Base-by-base conservation (phyloP, 2,329 filamentous ascomycete species). In the Trichoderma hamatum region DNA sequence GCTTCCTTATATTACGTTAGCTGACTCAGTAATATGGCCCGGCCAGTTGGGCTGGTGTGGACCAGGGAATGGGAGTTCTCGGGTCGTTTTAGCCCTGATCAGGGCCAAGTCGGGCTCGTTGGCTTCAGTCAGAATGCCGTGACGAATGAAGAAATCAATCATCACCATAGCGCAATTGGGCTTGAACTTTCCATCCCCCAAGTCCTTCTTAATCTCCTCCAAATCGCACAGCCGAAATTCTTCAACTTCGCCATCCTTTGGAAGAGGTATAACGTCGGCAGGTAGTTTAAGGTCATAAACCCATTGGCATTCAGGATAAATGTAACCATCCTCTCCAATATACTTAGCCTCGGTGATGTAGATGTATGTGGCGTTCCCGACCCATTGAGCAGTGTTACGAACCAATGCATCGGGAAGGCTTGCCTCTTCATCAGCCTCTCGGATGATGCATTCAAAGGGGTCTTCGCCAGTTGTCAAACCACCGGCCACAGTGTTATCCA, bases 401-500 rank as follows among this genome's bases (percentile, higher is more conserved):
- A 97, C 89, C 9, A 95, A 75, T 0, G 85, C 82, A 69, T 90
- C 91, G 0, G 92, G 86, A 24, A 99, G 81, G 46, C 89, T 92
- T 1, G 96, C 96, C 78, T 99, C 96, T 80, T 99, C 96, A 72
- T 90, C 90, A 3, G 91, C 90, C 80, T 99, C 96, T 66, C 95
- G 88, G 24, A 97, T 85, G 64, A 97, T 82, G 77, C 91, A 93
- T 76, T 95, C 93, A 60, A 94, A 90, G 0, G 92, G 91, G 26
- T 85, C 85, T 78, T 97, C 94, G 16, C 90, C 91, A 0, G 92
- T 92, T 78, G 91, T 89, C 73, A 98, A 89, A 0, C 81, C 87
- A n/a, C 87, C 87, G 0, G 94, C 96, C 7, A 97, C 96, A 1
- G 94, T 94, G 79, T 98, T 99, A 80, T 99, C 96, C 72, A 99